Percentiles rank a stretch among this genome's conserved stretches.
These are phyloP conservation scores for Panellus pusillus DNA, from an alignment of 768 basidiomycete genomes.

Conservation along the genomic window DNA sequence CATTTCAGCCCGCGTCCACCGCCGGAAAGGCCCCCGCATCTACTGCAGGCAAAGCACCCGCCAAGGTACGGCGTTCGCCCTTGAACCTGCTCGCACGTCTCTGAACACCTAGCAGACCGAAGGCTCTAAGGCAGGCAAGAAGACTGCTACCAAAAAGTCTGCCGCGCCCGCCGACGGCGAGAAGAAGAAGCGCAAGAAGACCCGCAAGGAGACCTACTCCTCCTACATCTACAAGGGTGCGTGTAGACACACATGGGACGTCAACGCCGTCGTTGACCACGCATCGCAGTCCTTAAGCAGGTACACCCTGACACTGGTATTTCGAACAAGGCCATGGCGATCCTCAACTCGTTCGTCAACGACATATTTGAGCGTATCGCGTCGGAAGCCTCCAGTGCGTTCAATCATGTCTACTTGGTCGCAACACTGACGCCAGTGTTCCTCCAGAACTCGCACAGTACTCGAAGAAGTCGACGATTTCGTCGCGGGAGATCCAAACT, in stretches of 20 bases:
- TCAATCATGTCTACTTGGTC: too few species aligned
- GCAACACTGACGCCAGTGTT: too few species aligned
- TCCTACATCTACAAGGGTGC: constrained; percentile 64
- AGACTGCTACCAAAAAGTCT: constrained; percentile 58
- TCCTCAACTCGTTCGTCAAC: constrained; percentile 94
- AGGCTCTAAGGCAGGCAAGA: constrained; percentile 55
- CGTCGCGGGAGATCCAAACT: constrained; percentile 97
- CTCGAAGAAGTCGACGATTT: constrained; percentile 98
- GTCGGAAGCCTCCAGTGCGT: constrained; percentile 84
- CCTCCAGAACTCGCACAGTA: constrained; percentile 88
- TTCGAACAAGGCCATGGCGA: constrained; percentile 98
- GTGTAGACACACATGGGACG: background rate
- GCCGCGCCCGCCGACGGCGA: constrained; percentile 52
- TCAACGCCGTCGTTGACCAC: constrained; percentile 8
- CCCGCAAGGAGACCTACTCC: constrained; percentile 80
- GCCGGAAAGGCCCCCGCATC: constrained; percentile 73
- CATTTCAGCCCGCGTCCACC: constrained; percentile 60
- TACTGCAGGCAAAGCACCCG: constrained; percentile 63
- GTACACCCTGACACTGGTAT: constrained; percentile 99
- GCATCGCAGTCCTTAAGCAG: constrained; percentile 79
- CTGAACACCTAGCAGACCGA: constrained; percentile 19
- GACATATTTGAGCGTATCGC: constrained; percentile 96
- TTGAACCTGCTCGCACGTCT: background rate
- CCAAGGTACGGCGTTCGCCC: constrained; percentile 27
- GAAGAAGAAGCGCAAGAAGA: constrained; percentile 81